Evolutionary conservation across 2,329 filamentous ascomycete genomes (phyloP), one percentile per base, ranked within the genome.

Genomic region (Apiospora phragmitis): DNA sequence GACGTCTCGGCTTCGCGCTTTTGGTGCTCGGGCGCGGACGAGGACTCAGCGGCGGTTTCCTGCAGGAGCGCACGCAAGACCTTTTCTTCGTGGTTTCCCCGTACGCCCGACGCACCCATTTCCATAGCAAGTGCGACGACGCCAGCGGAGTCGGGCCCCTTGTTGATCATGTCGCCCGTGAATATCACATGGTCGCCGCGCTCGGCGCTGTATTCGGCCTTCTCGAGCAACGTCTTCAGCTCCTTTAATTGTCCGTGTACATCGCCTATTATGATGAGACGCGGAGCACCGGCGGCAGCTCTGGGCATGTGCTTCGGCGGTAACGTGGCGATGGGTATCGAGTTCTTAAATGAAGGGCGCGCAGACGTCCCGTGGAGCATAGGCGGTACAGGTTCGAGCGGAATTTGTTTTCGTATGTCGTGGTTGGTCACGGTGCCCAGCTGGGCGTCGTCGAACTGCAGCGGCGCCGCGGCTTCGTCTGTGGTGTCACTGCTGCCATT

Each of bases 1-100:
- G 77, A 73, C 59, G 70, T 72, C 62, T 66, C 67, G 18, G 71
- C 71, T 41, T 77, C 73, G 35, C 77, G 76, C 11, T 79, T 74
- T 41, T 80, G 78, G 26, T 73, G 71, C 14, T 76, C 72, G 12
- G 55, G 9, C 1, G 32, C 72, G 11, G 55, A n/a, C 4, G 21
- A 38, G 18, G 55, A 62, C 55, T 62, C 55, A 12, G 32, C 32
- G n/a, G 32, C 8, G 74, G 82, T 77, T 45, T 80, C 77, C 38
- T 85, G 83, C 7, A 11, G 18, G 72, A 90, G 88, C 1, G 90
- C 87, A 11, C 92, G 86, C n/a, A 98, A 86, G 26, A 98, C 86
- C 29, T 91, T 88, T 79, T 98, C 95, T 79, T 99, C 96, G 82
- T 97, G 93, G 81, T 98, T 98, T 24, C 96, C 96, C 68, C 95